Percentiles rank a stretch among this genome's conserved stretches.
These are phyloP conservation scores for Flaveria robusta DNA, from an alignment of 129 eudicot genomes.

Conservation along the genomic window DNA sequence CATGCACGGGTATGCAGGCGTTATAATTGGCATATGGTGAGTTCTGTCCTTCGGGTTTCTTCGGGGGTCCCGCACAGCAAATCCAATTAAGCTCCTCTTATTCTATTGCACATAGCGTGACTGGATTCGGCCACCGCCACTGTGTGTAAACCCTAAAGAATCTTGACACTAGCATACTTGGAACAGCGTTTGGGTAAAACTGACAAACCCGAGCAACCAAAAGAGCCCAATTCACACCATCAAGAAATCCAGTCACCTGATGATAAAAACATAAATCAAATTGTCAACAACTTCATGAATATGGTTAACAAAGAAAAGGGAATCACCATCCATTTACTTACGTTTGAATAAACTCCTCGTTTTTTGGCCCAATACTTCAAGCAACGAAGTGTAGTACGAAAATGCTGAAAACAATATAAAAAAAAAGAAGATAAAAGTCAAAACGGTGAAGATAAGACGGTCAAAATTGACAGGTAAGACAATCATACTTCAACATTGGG, in stretches of 20 bases:
- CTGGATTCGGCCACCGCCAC: constrained; percentile 97
- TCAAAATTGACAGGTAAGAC: background rate
- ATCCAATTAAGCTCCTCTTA: constrained; percentile 79
- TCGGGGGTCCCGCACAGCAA: constrained; percentile 87
- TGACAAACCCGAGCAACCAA: constrained; percentile 88
- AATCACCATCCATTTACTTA: constrained; percentile 32
- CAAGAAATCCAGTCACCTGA: constrained; percentile 91
- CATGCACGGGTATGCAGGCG: constrained; percentile 41
- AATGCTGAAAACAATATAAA: constrained; percentile 46
- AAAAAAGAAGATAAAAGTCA: background rate
- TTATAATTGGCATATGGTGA: constrained; percentile 88
- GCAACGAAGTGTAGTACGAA: constrained; percentile 75
- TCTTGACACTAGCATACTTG: constrained; percentile 86
- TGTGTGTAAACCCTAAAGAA: constrained; percentile 79
- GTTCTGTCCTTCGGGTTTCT: constrained; percentile 69
- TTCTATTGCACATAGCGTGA: constrained; percentile 79
- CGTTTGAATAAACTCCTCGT: constrained; percentile 88
- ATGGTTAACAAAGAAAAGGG: background rate
- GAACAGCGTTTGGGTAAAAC: constrained; percentile 80
- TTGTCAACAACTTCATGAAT: background rate
- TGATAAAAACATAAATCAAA: background rate
- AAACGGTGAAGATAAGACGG: background rate
- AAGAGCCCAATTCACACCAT: constrained; percentile 94
- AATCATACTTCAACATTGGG: constrained; percentile 71
- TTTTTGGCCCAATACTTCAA: constrained; percentile 81